Base-by-base conservation (phyloP, 2,329 filamentous ascomycete genomes). In the Neonectria neomacrospora region DNA sequence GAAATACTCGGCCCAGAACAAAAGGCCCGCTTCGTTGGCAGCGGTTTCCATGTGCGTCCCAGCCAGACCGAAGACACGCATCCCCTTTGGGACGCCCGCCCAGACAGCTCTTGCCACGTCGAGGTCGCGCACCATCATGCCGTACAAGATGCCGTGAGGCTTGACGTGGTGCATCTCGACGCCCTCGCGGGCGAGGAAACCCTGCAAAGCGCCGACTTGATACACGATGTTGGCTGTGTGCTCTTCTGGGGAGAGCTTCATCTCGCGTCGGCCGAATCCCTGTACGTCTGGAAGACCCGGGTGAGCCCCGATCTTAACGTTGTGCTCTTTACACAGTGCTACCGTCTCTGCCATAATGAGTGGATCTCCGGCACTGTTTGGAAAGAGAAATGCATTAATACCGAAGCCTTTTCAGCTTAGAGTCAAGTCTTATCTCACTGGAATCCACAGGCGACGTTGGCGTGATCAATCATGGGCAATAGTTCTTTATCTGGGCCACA, bases 361-460 rank as follows among this genome's bases (percentile, higher is more conserved):
- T n/a, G 67, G 62, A 16, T 69, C 67, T 5, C 67, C 65, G 14
- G 63, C 65, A 37, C 64, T 67, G 18, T 20, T 2, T 2, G 37
- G 9, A 41, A 8, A 9, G 37, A 11, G n/a, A 41, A 30, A 18
- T 9, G 2, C 9, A n/a, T 32, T 5, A 54, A 32, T 9, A 23
- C 18, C 11, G 20, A 11, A 12, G 10, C 23, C 2, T 3, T 12
- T 2, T 20, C 2, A 4, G 28, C 23, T 18, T 14, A 10, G 9
- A 32, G n/a, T 32, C 18, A 3, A 11, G 3, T 32, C 7, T 14
- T 2, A n/a, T 63, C 68, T 66, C 54, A 69, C 71, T 87, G 85
- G 64, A 87, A 86, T 9, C 85, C 85, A 67, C 86, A 89, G 12
- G 86, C 86, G 10, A 89, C 75, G 68, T 89, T 89, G 37, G 86